These are phyloP conservation scores for Chaetoceros tenuissimus DNA, from an alignment of 108 stramenopile genomes.

Conservation along the genomic window DNA sequence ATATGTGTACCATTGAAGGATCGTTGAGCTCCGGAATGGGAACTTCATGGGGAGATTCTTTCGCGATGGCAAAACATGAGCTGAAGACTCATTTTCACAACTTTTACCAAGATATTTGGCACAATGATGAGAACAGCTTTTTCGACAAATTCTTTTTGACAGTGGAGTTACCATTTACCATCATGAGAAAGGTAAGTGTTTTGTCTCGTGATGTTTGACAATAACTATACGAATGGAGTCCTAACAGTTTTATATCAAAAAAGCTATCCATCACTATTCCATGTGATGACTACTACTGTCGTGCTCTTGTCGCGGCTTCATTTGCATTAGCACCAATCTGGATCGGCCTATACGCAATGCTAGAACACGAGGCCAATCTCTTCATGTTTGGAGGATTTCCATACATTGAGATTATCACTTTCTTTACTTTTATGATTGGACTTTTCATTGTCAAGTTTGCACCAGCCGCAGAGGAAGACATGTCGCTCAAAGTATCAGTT, in stretches of 20 bases:
- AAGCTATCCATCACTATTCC: conserved; percentile 63
- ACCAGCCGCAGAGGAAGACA: conserved; percentile 66
- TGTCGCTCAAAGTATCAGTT: conserved; percentile 57
- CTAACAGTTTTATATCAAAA: neutral
- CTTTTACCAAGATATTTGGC: conserved; percentile 54
- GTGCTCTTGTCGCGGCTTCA: conserved; percentile 66
- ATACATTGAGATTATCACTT: conserved; percentile 25
- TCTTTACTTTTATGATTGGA: conserved; percentile 19
- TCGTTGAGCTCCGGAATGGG: conserved; percentile 28
- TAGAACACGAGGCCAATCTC: conserved; percentile 40
- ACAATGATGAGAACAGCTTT: conserved; percentile 44
- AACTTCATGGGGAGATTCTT: conserved; percentile 48
- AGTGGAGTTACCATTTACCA: conserved; percentile 71
- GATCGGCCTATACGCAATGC: conserved; percentile 54
- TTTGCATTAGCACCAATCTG: conserved; percentile 63
- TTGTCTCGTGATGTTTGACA: neutral
- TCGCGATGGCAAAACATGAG: conserved; percentile 47
- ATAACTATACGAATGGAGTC: neutral
- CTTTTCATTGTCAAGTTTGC: conserved; percentile 48
- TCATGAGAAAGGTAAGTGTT: conserved; percentile 48
- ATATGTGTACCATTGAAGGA: conserved; percentile 29
- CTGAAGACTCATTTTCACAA: conserved; percentile 29
- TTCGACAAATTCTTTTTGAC: conserved; percentile 52
- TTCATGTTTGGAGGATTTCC: conserved; percentile 12
- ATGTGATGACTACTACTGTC: conserved; percentile 82